Base-by-base conservation (phyloP, 2,329 filamentous ascomycete species). In the Cladosporium sp. region DNA sequence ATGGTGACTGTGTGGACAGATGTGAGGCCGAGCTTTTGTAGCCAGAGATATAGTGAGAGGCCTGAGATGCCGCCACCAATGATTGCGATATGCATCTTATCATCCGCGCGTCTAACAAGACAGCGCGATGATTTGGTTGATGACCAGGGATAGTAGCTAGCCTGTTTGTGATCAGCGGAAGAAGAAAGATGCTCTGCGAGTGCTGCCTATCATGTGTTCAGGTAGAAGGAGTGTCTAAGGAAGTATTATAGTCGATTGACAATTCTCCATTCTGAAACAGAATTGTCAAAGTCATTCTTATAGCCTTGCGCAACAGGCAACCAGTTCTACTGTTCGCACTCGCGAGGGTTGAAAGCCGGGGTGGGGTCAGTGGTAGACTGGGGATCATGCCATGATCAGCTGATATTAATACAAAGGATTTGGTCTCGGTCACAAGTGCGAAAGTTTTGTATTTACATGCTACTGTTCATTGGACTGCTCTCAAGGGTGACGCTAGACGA, bases 21-120 rank as follows among this genome's bases (percentile, higher is more conserved):
- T n/a, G 66, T 62, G 34, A 67, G 38, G 2, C n/a, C 14, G 24
- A 65, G 34, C 34, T 65, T 67, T 15, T 26, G n/a, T 10, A 67
- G 62, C 62, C 63, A 67, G 15, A 67, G 66, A 24, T 67, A 67
- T 26, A 67, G n/a, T 44, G 66, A 49, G n/a, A 67, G 63, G 57
- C 66, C 66, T 14, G 66, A 67, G 47, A 67, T 65, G 14, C 66
- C 66, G n/a, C 61, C 49, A 21, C 66, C 66, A 12, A 67, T 58
- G 11, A 67, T 67, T 26, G 41, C 66, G 54, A 67, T 65, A 4
- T 55, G 64, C 62, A 67, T 67, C 11, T 15, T 32, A 10, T 18
- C 1, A n/a, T 44, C 3, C 18, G 18, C 18, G 7, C 38, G 38
- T 44, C 15, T 44, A 21, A n/a, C 5, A n/a, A 44, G 38, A 44